phyloP scores from a whole-genome alignment of 371 early-diverging fungal genomes.

The Funneliformis caledonium region DNA sequence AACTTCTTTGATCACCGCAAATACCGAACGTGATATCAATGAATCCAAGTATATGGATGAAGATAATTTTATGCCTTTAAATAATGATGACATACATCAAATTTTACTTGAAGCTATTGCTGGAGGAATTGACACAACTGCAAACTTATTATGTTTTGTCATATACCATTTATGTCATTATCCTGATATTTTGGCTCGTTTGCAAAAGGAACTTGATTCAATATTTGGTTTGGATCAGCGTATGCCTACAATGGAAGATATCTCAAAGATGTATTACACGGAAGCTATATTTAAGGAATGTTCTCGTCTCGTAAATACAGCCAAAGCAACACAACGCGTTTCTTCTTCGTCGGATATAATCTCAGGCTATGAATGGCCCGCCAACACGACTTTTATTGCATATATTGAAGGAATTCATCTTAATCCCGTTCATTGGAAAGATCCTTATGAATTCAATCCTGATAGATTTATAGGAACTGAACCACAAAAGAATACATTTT shows the following conservation, averaged over 20 bases:
- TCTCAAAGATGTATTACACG: background rate
- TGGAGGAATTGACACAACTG: conserved; percentile 22
- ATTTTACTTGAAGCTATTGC: conserved; percentile 12
- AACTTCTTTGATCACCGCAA: background rate
- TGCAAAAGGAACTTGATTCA: background rate
- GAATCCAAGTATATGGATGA: background rate
- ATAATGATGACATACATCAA: conserved; percentile 19
- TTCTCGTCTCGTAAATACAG: background rate
- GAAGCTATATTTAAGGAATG: conserved; percentile 25
- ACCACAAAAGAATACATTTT: background rate
- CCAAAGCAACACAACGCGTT: background rate
- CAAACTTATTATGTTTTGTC: background rate
- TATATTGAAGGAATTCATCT: background rate
- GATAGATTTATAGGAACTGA: background rate
- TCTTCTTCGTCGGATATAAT: background rate
- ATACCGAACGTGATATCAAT: conserved; percentile 9
- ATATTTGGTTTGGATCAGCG: background rate
- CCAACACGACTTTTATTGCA: background rate
- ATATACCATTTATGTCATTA: background rate
- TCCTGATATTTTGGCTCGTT: background rate
- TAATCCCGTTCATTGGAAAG: background rate
- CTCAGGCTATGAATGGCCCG: background rate
- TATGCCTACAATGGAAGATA: background rate
- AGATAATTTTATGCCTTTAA: background rate
- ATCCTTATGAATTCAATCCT: conserved; percentile 11